Percentiles rank a stretch among this genome's conserved stretches.
Evolutionary conservation across 805 yeast genomes (phyloP).

Genomic region (Zygotorulaspora danielsina): DNA sequence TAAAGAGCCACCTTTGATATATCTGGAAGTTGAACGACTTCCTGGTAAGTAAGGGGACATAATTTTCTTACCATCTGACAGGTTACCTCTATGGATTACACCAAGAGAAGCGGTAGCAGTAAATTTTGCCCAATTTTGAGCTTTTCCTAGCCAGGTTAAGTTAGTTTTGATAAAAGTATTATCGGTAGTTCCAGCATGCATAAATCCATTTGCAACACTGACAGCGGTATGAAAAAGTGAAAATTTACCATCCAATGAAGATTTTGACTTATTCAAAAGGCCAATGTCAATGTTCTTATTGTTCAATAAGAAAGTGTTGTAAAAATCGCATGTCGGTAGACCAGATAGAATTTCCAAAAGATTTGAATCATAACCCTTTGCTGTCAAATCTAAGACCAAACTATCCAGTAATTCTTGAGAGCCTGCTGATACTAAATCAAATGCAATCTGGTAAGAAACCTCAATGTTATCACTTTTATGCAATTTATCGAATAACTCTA

Average conservation of each 20-base stretch:
- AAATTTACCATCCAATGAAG: slow-evolving; percentile 79
- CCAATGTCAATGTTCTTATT: slow-evolving; percentile 84
- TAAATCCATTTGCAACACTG: slow-evolving; percentile 87
- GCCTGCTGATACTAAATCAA: slow-evolving; percentile 87
- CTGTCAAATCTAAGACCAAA: slow-evolving; percentile 42
- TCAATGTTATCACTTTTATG: slow-evolving; percentile 42
- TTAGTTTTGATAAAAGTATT: slow-evolving; percentile 88
- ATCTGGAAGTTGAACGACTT: slow-evolving; percentile 59
- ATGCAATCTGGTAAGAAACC: slow-evolving; percentile 88
- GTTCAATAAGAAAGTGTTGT: slow-evolving; percentile 79
- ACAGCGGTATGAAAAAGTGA: slow-evolving; percentile 95
- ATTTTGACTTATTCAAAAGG: slow-evolving; percentile 76
- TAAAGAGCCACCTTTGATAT: slow-evolving; percentile 92
- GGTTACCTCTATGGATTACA: slow-evolving; percentile 91
- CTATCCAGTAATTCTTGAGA: slow-evolving; percentile 78
- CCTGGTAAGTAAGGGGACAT: slow-evolving; percentile 91
- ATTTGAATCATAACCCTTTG: slow-evolving; percentile 37
- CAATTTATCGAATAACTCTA: slow-evolving; percentile 59
- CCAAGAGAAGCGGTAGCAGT: slow-evolving; percentile 98
- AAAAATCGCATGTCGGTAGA: slow-evolving; percentile 88
- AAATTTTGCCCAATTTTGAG: slow-evolving; percentile 98
- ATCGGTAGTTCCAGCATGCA: slow-evolving; percentile 95
- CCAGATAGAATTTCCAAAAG: slow-evolving; percentile 77
- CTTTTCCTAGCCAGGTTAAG: slow-evolving; percentile 93
- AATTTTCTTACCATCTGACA: slow-evolving; percentile 82